A percentile compares a stretch with the other conserved stretches of the same genome.
phyloP scores from a whole-genome alignment of 306 rosid species.

The Prosopis cineraria region DNA sequence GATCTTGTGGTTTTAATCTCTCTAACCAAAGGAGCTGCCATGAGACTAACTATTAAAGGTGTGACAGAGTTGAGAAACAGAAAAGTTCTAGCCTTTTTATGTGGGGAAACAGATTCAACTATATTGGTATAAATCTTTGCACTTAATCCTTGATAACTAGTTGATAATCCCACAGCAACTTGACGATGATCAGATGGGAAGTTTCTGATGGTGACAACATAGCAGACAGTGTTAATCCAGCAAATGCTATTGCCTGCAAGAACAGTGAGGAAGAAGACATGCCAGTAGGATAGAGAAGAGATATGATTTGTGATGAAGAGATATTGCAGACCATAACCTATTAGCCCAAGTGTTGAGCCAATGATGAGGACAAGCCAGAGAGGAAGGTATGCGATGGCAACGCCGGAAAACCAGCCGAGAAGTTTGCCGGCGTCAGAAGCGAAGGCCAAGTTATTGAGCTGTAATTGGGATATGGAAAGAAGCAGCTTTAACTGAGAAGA shows the following conservation, averaged over 20 bases:
- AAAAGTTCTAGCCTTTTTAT: conserved; percentile 43
- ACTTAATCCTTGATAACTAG: conserved; percentile 79
- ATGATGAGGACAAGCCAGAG: conserved; percentile 77
- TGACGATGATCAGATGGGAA: conserved; percentile 35
- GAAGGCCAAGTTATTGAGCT: conserved; percentile 88
- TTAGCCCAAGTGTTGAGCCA: conserved; percentile 65
- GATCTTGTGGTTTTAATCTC: conserved; percentile 25
- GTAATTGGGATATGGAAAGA: conserved; percentile 70
- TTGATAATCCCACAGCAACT: conserved; percentile 44
- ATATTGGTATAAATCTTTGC: conserved; percentile 68
- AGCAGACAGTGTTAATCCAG: conserved; percentile 59
- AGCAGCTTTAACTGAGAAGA: conserved; percentile 68
- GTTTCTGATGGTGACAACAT: conserved; percentile 42
- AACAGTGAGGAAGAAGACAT: conserved; percentile 61
- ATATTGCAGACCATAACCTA: conserved; percentile 79
- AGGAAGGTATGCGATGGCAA: conserved; percentile 67
- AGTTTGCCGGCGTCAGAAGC: conserved; percentile 93
- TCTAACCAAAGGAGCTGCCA: conserved; percentile 50
- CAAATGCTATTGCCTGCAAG: conserved; percentile 85
- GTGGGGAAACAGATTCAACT: conserved; percentile 40
- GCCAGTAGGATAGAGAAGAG: conserved; percentile 56
- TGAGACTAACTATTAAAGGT: conserved; percentile 46
- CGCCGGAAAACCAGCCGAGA: conserved; percentile 68
- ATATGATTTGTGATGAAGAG: conserved; percentile 57
- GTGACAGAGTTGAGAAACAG: conserved; percentile 60